Conservation (phyloP, 2,329 filamentous ascomycete species). For the Beauveria asiatica region DNA sequence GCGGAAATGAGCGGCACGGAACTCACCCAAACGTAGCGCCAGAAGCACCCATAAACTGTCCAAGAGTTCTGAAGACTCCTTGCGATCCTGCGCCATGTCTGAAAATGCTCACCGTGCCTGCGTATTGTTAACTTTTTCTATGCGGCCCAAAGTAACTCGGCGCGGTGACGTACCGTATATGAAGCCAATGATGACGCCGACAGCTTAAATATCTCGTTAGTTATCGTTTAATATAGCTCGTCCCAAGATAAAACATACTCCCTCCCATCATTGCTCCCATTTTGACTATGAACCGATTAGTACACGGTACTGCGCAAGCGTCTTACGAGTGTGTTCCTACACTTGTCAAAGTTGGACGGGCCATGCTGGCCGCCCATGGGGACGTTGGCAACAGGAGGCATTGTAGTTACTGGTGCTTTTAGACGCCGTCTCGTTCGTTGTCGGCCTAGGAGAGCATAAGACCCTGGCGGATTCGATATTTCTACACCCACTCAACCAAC, state of each 20-base stretch:
- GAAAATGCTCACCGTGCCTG: slow-evolving; percentile 89
- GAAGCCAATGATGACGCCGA: slow-evolving; percentile 94
- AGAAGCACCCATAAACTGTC: slow-evolving; percentile 94
- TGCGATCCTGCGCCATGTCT: slow-evolving; percentile 89
- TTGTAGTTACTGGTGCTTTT: slow-evolving; percentile 14
- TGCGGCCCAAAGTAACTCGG: slow-evolving; percentile 9
- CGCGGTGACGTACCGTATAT: slow-evolving; percentile 65
- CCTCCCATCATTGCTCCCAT: slow-evolving; percentile 99
- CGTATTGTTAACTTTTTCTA: slow-evolving; percentile 12
- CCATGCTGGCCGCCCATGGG: slow-evolving; percentile 34
- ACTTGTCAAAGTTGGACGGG: slow-evolving; percentile 47
- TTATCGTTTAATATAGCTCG: background rate
- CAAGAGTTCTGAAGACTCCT: slow-evolving; percentile 86
- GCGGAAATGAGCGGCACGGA: background rate
- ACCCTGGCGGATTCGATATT: background rate
- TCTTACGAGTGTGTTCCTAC: slow-evolving; percentile 26
- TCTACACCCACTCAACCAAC: background rate
- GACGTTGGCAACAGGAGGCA: slow-evolving; percentile 35
- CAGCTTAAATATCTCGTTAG: slow-evolving; percentile 52
- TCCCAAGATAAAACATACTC: slow-evolving; percentile 54
- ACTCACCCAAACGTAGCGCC: slow-evolving; percentile 88
- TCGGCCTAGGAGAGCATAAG: background rate
- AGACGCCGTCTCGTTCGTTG: background rate
- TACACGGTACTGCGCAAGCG: slow-evolving; percentile 11
- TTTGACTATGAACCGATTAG: slow-evolving; percentile 55